Conservation (phyloP, 2,329 filamentous ascomycete genomes). For the Apiospora rasikravindrae region DNA sequence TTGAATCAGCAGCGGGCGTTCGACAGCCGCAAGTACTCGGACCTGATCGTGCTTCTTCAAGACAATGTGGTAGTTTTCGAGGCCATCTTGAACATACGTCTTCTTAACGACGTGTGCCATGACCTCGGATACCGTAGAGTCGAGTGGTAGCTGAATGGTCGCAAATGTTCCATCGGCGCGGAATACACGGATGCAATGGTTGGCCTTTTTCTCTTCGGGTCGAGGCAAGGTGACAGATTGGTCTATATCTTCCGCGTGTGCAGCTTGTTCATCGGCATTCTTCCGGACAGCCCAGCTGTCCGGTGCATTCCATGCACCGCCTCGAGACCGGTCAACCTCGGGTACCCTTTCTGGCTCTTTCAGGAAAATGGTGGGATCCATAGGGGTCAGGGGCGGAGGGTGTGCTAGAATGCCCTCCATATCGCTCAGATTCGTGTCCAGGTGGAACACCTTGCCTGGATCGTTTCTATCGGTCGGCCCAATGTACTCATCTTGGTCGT, state of each 20-base stretch:
- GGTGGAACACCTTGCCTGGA: conserved; percentile 69
- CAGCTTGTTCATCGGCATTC: conserved; percentile 67
- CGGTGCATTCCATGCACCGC: conserved; percentile 84
- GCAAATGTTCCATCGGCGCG: conserved; percentile 92
- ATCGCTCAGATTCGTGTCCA: conserved; percentile 87
- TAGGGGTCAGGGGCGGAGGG: conserved; percentile 72
- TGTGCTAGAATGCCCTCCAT: conserved; percentile 90
- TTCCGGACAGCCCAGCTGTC: conserved; percentile 95
- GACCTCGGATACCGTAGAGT: conserved; percentile 85
- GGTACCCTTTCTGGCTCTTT: conserved; percentile 31
- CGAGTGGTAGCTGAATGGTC: conserved; percentile 83
- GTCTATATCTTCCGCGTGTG: conserved; percentile 65
- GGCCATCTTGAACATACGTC: conserved; percentile 85
- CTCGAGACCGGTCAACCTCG: conserved; percentile 40
- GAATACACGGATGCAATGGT: conserved; percentile 95
- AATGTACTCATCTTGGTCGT: conserved; percentile 63
- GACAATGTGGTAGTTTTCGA: conserved; percentile 95
- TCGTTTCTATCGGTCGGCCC: conserved; percentile 65
- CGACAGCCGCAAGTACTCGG: conserved; percentile 76
- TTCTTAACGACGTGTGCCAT: conserved; percentile 93
- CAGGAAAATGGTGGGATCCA: conserved; percentile 59
- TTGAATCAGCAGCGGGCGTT: conserved; percentile 88
- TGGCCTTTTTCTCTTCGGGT: conserved; percentile 74
- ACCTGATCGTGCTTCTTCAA: conserved; percentile 91
- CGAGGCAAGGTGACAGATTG: conserved; percentile 70